A percentile compares a stretch with the other conserved stretches of the same genome.
These are phyloP conservation scores for Blastobotrys parvus DNA, from an alignment of 805 yeast genomes.

Conservation along the genomic window DNA sequence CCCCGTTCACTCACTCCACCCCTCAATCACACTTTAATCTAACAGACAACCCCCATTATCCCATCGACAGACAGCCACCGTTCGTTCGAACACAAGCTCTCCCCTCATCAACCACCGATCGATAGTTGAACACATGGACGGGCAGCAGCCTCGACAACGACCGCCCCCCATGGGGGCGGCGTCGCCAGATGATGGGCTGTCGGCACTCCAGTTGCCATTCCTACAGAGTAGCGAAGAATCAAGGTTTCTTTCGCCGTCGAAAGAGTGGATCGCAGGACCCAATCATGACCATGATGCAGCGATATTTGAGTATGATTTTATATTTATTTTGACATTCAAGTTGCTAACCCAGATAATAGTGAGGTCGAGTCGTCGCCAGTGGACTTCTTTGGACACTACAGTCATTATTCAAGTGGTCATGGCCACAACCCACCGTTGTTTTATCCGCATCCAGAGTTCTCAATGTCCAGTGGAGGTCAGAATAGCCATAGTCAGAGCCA, in stretches of 20 bases:
- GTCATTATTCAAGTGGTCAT: not conserved
- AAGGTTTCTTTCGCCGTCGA: constrained; percentile 15
- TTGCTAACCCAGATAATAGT: not conserved
- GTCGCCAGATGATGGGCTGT: not conserved
- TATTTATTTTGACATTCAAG: not conserved
- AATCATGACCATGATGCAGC: constrained; percentile 8
- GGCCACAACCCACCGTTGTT: not conserved
- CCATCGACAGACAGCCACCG: too few relatives aligned
- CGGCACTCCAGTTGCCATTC: constrained; percentile 19
- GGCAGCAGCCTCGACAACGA: too few relatives aligned
- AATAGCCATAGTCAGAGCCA: not conserved
- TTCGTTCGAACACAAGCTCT: too few relatives aligned
- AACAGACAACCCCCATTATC: too few relatives aligned
- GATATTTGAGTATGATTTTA: constrained; percentile 10
- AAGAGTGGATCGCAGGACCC: constrained; percentile 17
- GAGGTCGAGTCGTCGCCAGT: constrained; percentile 14
- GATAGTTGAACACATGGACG: too few relatives aligned
- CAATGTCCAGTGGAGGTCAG: not conserved
- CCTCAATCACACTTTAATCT: too few relatives aligned
- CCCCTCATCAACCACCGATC: too few relatives aligned
- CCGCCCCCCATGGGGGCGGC: too few relatives aligned
- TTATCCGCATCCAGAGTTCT: not conserved
- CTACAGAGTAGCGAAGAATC: constrained; percentile 15
- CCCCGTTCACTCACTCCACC: too few relatives aligned
- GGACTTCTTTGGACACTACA: constrained; percentile 20